Base-by-base conservation (phyloP, 2,329 filamentous ascomycete species). In the Microsporum canis region DNA sequence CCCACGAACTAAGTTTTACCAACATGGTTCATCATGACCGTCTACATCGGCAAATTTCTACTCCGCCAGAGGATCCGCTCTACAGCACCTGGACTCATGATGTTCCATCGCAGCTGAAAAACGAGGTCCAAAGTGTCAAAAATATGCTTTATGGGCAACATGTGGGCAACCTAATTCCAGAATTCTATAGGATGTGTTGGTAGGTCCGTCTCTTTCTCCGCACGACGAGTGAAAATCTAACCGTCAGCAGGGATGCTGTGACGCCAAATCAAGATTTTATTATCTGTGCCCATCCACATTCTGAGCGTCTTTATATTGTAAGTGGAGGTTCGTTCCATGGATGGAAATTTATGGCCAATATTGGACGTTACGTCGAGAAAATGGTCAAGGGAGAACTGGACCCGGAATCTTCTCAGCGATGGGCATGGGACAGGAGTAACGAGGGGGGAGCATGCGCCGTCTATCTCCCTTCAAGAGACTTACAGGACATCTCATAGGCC, bases 231-330 rank as follows among this genome's bases (percentile, higher is more conserved):
- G 23, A 29, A 5, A 8, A 23, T 5, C 43, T 47, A 47, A 47
- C 23, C 23, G 17, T 29, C 7, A 7, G n/a, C 33, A 59, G 79
- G 61, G 81, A 80, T 65, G 77, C 80, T 0, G 81, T 84, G 65
- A 83, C 80, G 0, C 75, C 77, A 0, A 79, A 84, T 66, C 75
- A 80, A 2, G 72, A 77, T 23, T 83, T 82, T 60, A 67, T 84
- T 17, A 81, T 84, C 60, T 77, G 77, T 59, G 69, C 70, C 34
- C 80, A 83, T 67, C 78, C 80, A 0, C 69, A 74, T 8, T 70
- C 75, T 58, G 63, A 68, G 39, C 75, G 72, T 31, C 66, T 82
- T 27, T 67, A 80, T 2, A 65, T 83, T 14, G 80, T 77, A 3
- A 75, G 78, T 3, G 80, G 80, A 4, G 81, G 75, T 0, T 80